Evolutionary conservation across 1,284 basidiomycete species (phyloP).

Genomic region (Trichosporon sp.): DNA sequence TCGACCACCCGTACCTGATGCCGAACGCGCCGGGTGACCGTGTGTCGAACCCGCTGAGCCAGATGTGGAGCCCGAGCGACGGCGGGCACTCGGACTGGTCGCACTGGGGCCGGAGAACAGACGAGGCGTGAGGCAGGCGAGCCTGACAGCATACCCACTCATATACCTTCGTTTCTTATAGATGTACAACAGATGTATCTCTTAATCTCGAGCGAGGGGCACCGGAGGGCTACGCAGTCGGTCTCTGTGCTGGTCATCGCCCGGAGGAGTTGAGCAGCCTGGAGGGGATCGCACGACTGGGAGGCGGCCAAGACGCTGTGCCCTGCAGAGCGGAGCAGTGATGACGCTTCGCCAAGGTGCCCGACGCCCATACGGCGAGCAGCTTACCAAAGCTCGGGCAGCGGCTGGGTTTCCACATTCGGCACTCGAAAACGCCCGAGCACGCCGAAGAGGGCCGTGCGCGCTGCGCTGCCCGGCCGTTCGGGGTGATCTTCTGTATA

Average conservation of each 20-base stretch:
- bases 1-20: neutral
- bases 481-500: neutral
- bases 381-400: too few species aligned
- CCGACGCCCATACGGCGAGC: neutral
- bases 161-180: neutral
- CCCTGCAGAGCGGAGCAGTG: neutral
- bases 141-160: neutral
- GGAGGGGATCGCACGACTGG: too few species aligned
- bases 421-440: neutral
- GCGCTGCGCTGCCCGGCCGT: neutral
- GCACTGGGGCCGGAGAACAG: neutral
- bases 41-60: neutral
- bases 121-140: neutral
- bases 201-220: neutral
- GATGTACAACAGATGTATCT: conserved; percentile 5
- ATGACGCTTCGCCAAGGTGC: neutral
- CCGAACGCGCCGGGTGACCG: neutral
- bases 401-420: neutral
- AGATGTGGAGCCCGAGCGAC: conserved; percentile 1
- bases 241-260: too few species aligned
- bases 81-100: neutral
- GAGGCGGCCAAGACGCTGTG: too few species aligned
- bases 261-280: too few species aligned
- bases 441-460: neutral
- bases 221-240: too few species aligned